Conservation (phyloP, 768 basidiomycete genomes). For the Suillus cothurnatus region DNA sequence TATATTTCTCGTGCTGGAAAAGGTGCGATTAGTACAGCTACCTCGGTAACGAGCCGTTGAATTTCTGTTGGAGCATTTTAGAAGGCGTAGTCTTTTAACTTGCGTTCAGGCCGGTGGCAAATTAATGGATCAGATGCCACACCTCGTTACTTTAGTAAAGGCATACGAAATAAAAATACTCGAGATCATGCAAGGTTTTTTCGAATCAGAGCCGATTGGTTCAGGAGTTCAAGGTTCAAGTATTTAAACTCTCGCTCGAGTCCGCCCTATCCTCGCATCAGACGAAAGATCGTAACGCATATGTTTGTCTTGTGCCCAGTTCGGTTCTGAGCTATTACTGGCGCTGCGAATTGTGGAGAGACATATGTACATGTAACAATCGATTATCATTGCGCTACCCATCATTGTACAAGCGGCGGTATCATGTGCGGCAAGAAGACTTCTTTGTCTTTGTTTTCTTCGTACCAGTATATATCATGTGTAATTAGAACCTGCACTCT, state of each 20-base stretch:
- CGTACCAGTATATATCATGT: slow-evolving; percentile 57
- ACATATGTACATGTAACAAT: background rate
- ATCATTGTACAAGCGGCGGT: slow-evolving; percentile 3
- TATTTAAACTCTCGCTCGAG: no score
- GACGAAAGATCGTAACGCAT: no score
- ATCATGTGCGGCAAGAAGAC: slow-evolving; percentile 37
- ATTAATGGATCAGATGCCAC: background rate
- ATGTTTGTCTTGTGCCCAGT: no score
- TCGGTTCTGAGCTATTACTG: background rate
- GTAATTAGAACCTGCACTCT: slow-evolving; percentile 51
- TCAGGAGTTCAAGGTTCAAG: no score
- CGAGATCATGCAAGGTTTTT: no score
- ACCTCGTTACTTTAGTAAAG: no score
- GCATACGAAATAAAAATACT: no score
- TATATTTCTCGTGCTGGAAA: background rate
- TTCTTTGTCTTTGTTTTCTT: slow-evolving; percentile 41
- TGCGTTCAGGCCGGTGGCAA: background rate
- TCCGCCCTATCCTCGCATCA: no score
- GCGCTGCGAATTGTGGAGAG: background rate
- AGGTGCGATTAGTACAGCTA: no score
- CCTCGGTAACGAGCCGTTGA: background rate
- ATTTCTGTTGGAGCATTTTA: background rate
- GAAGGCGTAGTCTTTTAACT: background rate
- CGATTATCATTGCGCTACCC: background rate
- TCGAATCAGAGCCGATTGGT: no score